A percentile compares a stretch with the other conserved stretches of the same genome.
These are phyloP conservation scores for Cutaneotrichosporon cavernicola DNA, from an alignment of 1,284 basidiomycete species.

Conservation along the genomic window DNA sequence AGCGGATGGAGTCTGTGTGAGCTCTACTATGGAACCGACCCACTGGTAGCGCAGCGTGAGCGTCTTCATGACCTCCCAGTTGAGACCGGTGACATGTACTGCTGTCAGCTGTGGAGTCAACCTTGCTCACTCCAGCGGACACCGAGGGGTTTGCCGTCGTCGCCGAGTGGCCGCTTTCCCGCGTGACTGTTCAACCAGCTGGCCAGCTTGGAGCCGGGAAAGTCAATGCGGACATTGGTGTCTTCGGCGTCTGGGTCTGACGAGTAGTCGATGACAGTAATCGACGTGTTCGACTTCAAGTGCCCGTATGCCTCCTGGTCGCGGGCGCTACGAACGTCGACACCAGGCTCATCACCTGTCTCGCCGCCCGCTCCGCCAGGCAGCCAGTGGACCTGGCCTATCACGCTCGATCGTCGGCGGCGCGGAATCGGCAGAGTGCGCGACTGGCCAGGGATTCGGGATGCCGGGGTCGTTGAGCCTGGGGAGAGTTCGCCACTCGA, in stretches of 20 bases:
- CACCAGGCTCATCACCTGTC: conserved; percentile 54
- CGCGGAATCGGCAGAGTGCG: conserved; percentile 1
- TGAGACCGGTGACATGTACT: conserved; percentile 53
- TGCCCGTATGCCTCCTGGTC: conserved; percentile 48
- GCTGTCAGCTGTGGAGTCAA: neutral
- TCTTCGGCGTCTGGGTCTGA: conserved; percentile 42
- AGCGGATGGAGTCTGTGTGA: conserved; percentile 49
- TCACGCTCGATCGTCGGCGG: conserved; percentile 1
- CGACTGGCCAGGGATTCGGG: neutral
- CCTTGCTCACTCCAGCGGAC: conserved; percentile 47
- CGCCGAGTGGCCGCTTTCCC: conserved; percentile 32
- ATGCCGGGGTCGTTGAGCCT: neutral
- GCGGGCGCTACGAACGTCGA: conserved; percentile 48
- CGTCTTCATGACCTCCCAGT: conserved; percentile 52
- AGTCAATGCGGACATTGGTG: conserved; percentile 45
- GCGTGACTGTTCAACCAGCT: conserved; percentile 46
- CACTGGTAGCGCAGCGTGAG: conserved; percentile 46
- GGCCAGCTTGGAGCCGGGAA: conserved; percentile 42
- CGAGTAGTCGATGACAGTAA: conserved; percentile 51
- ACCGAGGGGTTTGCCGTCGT: conserved; percentile 40
- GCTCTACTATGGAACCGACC: conserved; percentile 12
- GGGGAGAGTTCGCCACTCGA: neutral
- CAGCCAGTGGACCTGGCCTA: conserved; percentile 38
- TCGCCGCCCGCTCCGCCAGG: conserved; percentile 24
- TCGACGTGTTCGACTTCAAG: conserved; percentile 34